Evolutionary conservation across 345 rosid genomes (phyloP), one percentile per base, ranked within the genome.

Genomic region (Salix udensis): DNA sequence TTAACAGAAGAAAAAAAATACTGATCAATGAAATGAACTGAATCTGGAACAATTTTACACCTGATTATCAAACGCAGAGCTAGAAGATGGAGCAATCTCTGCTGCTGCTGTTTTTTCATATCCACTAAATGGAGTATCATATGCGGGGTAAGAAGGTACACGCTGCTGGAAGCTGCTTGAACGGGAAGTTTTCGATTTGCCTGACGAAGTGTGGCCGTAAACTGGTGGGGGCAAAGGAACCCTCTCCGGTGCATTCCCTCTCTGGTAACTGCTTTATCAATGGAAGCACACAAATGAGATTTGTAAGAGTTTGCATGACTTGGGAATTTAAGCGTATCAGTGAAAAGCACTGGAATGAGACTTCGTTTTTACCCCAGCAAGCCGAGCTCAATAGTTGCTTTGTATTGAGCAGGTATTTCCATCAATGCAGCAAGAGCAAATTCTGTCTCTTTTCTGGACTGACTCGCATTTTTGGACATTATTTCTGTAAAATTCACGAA

Each of bases 321-420:
- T 6, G 52, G 67, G 19, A 2, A 48, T 40, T 31, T 28, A 28
- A 28, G 30, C 30, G 2, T 26, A 19, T 3, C 34, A 26, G 52
- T 7, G 55, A 68, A 40, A 44, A 6, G 34, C 4, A 65, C 8
- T 24, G n/a, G 14, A 9, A n/a, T n/a, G 37, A 52, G 28, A 55
- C 66, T 67, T 36, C 67, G 15, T 70, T 61, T 6, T 64, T 86
- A 94, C 99, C 99, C 99, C 74, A 96, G 75, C 50, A 96, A 76
- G 69, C 85, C 87, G 77, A 90, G 93, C 81, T 96, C 99, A 53
- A 91, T 82, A 1, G 97, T 91, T 48, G 99, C 99, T 82, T 90
- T 94, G 78, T 96, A 94, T 82, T 96, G 98, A 75, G 90, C 75
- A 66, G 99, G 99, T 74, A 96, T 87, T 75, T 96, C 98, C 99